Percentiles rank a stretch among this genome's conserved stretches.
phyloP scores from a whole-genome alignment of 1,284 basidiomycete genomes.

The Moesziomyces aphidis region DNA sequence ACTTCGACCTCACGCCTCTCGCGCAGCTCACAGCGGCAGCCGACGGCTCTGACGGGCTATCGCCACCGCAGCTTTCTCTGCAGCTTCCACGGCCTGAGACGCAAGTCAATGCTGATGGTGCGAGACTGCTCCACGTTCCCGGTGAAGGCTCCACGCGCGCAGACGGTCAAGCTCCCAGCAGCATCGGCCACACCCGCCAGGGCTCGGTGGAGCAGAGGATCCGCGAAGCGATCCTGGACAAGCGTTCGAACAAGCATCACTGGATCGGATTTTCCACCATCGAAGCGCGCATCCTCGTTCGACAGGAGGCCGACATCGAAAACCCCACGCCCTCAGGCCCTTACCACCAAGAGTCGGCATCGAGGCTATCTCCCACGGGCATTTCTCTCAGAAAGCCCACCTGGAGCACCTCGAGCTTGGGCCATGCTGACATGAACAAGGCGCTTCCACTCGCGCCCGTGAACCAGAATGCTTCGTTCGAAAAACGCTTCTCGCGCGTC shows the following conservation, averaged over 20 bases:
- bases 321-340: no score
- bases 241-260: constrained; percentile 37
- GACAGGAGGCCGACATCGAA: constrained; percentile 16
- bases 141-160: constrained; percentile 3
- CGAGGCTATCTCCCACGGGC: constrained; percentile 9
- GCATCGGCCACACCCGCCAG: constrained; percentile 15
- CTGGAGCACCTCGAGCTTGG: not conserved
- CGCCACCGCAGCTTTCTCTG: constrained; percentile 20
- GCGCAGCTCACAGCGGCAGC: constrained; percentile 21
- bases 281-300: constrained; percentile 36
- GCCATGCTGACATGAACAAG: constrained; percentile 17
- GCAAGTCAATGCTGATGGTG: constrained; percentile 8
- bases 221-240: constrained; percentile 28
- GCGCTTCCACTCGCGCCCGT: constrained; percentile 28
- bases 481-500: constrained; percentile 27
- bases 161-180: constrained; percentile 7
- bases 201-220: constrained; percentile 35
- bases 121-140: constrained; percentile 15
- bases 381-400: constrained; percentile 12
- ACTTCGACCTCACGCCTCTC: constrained; percentile 50
- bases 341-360: not conserved
- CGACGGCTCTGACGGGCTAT: not conserved
- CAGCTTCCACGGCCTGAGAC: constrained; percentile 3
- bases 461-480: constrained; percentile 35
- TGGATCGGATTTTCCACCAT: constrained; percentile 47